Evolutionary conservation across 768 basidiomycete species (phyloP), one percentile per base, ranked within the genome.

Genomic region (Pisolithus albus): DNA sequence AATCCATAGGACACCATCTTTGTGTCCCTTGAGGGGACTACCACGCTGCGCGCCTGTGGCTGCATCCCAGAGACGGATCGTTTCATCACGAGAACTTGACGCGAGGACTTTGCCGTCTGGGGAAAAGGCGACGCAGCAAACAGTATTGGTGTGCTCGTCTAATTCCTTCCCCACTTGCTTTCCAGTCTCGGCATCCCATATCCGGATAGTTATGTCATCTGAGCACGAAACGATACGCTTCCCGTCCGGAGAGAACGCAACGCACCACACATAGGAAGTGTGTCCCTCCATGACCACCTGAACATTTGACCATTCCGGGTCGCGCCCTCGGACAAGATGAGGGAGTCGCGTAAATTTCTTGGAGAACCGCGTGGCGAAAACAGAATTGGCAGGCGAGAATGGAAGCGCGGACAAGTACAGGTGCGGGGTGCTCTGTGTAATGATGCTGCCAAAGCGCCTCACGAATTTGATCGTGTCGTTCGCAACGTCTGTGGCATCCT

Each of bases 401-500:
- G 63, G 59, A 11, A 66, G 40, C 4, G 58, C 63, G 16, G 63
- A 64, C 13, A 64, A n/a, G 53, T 64, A 64, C 18, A 64, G 55
- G 41, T 64, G 63, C 1, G 61, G 63, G 4, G 50, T 55, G 54
- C 55, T 59, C 24, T 60, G 52, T 19, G 48, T 8, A 16, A 61
- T 59, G 1, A 51, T 26, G 36, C n/a, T 24, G n/a, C 11, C 43
- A 30, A 64, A 64, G 5, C 45, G 36, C 18, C 36, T 18, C 15
- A 62, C 49, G 42, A 62, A 62, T 18, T 41, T 40, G 2, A 24
- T 26, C 1, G 45, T 32, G 47, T 64, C 61, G 19, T 40, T 30
- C 5, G 24, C 51, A 19, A 47, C 40, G 1, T 21, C 19, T n/a
- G n/a, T 24, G 9, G 26, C 49, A 34, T 44, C 48, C 11, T 24